Percentiles rank a stretch among this genome's conserved stretches.
Conservation (phyloP, 2,329 filamentous ascomycete genomes). For the Xylariaceae sp. region DNA sequence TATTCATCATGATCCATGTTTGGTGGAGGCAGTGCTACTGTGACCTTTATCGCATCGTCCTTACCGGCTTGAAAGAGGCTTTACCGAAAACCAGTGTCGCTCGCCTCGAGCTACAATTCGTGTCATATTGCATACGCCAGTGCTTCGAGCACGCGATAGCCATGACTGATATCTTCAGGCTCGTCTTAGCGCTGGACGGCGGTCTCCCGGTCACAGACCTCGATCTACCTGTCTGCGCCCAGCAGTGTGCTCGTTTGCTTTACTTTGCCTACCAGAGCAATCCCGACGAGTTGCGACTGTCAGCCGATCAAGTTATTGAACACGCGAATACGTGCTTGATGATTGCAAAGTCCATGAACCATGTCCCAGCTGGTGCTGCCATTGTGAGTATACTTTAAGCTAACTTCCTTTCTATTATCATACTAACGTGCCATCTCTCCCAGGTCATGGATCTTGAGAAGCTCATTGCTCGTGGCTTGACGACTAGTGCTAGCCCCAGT, state of each 20-base stretch:
- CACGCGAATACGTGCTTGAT: constrained; percentile 48
- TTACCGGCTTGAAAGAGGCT: constrained; percentile 49
- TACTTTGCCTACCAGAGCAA: constrained; percentile 48
- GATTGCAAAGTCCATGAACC: constrained; percentile 48
- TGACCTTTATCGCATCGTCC: constrained; percentile 52
- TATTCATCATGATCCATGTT: constrained; percentile 57
- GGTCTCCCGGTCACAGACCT: constrained; percentile 50
- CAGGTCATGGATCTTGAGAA: constrained; percentile 46
- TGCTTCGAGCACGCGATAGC: constrained; percentile 52
- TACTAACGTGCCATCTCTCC: constrained; percentile 22
- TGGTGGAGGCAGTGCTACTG: constrained; percentile 58
- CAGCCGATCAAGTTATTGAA: constrained; percentile 44
- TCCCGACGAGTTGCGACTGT: constrained; percentile 41
- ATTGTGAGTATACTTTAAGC: constrained; percentile 36
- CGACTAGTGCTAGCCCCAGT: constrained; percentile 29
- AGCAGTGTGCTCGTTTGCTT: constrained; percentile 52
- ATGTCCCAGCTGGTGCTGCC: constrained; percentile 47
- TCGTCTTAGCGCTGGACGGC: constrained; percentile 48
- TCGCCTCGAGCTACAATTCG: constrained; percentile 46
- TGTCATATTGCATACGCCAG: constrained; percentile 46
- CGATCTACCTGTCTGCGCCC: constrained; percentile 52
- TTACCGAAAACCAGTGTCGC: constrained; percentile 42
- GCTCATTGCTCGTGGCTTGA: constrained; percentile 44
- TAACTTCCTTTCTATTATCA: background rate
- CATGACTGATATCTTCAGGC: constrained; percentile 53